A percentile compares a stretch with the other conserved stretches of the same genome.
Conservation (phyloP, 805 yeast species). For the Metschnikowia drakensbergensis region DNA sequence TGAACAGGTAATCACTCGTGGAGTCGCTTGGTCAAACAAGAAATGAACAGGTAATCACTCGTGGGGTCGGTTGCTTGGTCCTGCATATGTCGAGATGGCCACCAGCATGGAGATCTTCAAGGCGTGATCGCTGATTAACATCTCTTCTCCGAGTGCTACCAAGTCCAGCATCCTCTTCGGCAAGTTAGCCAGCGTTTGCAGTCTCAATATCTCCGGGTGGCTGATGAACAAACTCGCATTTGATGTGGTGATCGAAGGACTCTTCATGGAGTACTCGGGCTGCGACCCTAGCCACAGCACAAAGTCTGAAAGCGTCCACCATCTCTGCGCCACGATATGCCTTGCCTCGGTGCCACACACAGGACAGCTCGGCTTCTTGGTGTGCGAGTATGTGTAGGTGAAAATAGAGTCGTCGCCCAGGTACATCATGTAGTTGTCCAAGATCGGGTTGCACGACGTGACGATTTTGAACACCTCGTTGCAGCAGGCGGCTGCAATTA, state of each 20-base stretch:
- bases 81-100: conserved; percentile 16
- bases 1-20: conserved; percentile 26
- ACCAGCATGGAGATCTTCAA: conserved; percentile 44
- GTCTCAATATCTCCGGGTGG: conserved; percentile 45
- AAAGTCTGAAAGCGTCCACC: conserved; percentile 32
- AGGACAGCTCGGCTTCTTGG: conserved; percentile 59
- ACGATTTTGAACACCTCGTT: conserved; percentile 80
- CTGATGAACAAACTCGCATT: conserved; percentile 41
- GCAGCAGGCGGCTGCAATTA: conserved; percentile 85
- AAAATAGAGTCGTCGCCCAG: conserved; percentile 79
- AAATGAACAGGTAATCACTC: background rate
- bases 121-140: conserved; percentile 50
- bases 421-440: conserved; percentile 81
- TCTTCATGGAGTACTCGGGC: conserved; percentile 30
- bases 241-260: conserved; percentile 46
- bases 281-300: conserved; percentile 36
- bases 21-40: too few relatives aligned
- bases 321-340: conserved; percentile 20
- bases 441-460: conserved; percentile 60
- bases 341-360: conserved; percentile 61
- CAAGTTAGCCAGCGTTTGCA: conserved; percentile 44
- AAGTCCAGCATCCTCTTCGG: conserved; percentile 29
- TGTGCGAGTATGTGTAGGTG: conserved; percentile 66
- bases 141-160: conserved; percentile 43
- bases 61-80: conserved; percentile 16